Conservation (phyloP, 306 rosid genomes). For the Acacia confusa region DNA sequence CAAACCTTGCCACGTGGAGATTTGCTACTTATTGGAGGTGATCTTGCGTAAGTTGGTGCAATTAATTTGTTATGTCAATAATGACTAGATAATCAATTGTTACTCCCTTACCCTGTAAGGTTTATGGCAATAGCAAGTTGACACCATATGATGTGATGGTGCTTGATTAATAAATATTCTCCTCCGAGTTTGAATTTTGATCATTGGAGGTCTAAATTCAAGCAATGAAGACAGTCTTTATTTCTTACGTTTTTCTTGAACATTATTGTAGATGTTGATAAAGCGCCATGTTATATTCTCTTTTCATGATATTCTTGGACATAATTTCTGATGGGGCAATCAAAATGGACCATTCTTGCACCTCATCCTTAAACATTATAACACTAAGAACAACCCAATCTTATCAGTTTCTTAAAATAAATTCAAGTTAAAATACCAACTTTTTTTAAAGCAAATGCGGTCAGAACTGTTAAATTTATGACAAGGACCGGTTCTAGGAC, state of each 20-base stretch:
- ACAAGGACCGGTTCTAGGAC: constrained; percentile 10
- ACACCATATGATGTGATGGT: neutral
- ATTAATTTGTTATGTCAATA: constrained; percentile 5
- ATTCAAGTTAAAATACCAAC: neutral
- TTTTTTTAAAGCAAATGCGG: neutral
- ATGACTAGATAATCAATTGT: neutral
- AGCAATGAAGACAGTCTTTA: constrained; percentile 20
- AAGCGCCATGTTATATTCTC: neutral
- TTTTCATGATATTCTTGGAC: neutral
- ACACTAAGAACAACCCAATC: neutral
- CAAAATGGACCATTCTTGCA: neutral
- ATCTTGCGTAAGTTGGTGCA: constrained; percentile 84
- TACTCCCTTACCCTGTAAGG: neutral
- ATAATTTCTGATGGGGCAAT: neutral
- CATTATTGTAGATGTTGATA: constrained; percentile 23
- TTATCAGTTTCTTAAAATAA: neutral
- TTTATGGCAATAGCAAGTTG: constrained; percentile 28
- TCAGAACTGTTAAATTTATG: neutral
- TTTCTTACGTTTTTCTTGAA: neutral
- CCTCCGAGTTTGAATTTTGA: neutral
- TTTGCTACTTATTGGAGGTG: constrained; percentile 93
- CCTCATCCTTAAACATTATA: neutral
- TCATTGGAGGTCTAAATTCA: constrained; percentile 10
- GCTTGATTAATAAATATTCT: constrained; percentile 5
- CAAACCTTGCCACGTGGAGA: constrained; percentile 74